Percentiles rank a stretch among this genome's conserved stretches.
Evolutionary conservation across 1,284 basidiomycete genomes (phyloP).

Genomic region (Microbotryum lychnidis-dioicae): DNA sequence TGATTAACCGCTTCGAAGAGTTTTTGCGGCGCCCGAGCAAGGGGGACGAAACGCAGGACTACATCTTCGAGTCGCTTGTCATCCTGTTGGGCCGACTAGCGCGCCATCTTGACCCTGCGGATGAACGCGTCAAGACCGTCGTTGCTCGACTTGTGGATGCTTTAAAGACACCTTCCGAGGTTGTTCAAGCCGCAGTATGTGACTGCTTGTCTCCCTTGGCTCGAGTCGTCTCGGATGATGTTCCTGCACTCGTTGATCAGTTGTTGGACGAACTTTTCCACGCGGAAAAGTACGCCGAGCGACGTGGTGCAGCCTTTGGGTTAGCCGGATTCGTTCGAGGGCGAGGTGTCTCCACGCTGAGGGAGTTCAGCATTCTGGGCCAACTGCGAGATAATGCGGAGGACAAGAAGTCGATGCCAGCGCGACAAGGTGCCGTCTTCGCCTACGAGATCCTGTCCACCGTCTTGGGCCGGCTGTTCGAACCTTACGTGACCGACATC

Average conservation of each 20-base stretch:
- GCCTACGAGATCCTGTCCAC: slow-evolving; percentile 85
- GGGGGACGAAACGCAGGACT: slow-evolving; percentile 66
- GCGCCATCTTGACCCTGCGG: slow-evolving; percentile 69
- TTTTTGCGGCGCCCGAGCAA: slow-evolving; percentile 59
- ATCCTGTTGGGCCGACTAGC: slow-evolving; percentile 92
- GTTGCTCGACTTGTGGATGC: slow-evolving; percentile 85
- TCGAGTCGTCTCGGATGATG: slow-evolving; percentile 52
- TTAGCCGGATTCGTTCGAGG: slow-evolving; percentile 88
- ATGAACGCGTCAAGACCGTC: slow-evolving; percentile 69
- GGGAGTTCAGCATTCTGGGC: slow-evolving; percentile 69
- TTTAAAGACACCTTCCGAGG: slow-evolving; percentile 87
- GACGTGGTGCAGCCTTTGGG: slow-evolving; percentile 93
- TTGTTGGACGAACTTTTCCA: slow-evolving; percentile 69
- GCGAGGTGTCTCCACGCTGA: slow-evolving; percentile 73
- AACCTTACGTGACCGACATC: slow-evolving; percentile 82
- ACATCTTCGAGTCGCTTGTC: slow-evolving; percentile 89
- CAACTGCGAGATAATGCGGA: slow-evolving; percentile 70
- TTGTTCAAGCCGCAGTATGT: slow-evolving; percentile 92
- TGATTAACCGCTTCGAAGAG: slow-evolving; percentile 78
- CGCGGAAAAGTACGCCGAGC: slow-evolving; percentile 76
- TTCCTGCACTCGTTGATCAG: slow-evolving; percentile 61
- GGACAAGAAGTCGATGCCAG: slow-evolving; percentile 80
- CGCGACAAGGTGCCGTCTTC: slow-evolving; percentile 90
- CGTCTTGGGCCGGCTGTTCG: slow-evolving; percentile 80
- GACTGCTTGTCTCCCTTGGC: slow-evolving; percentile 82